These are phyloP conservation scores for Chrysoporthe deuterocubensis DNA, from an alignment of 2,329 filamentous ascomycete genomes.

Conservation along the genomic window DNA sequence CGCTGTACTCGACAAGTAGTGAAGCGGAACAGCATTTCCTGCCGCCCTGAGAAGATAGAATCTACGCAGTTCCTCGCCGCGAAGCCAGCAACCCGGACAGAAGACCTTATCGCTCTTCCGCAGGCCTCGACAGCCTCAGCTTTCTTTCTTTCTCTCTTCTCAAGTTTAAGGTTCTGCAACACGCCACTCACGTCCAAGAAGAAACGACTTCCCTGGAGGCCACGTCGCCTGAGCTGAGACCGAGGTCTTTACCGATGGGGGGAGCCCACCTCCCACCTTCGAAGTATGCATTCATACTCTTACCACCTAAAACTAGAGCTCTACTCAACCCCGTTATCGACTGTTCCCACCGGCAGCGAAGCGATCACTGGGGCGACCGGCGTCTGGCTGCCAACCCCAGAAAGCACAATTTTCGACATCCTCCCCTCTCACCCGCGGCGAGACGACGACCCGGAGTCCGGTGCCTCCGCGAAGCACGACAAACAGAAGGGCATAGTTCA, in stretches of 20 bases:
- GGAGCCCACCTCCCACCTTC: constrained; percentile 8
- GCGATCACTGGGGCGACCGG: constrained; percentile 27
- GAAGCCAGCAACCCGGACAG: background rate
- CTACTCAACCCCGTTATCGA: constrained; percentile 50
- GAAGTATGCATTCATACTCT: constrained; percentile 62
- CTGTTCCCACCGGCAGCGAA: constrained; percentile 25
- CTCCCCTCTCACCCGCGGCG: constrained; percentile 55
- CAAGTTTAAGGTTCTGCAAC: background rate
- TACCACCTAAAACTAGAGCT: constrained; percentile 72
- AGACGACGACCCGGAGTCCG: constrained; percentile 9
- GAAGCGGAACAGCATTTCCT: constrained; percentile 9
- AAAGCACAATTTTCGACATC: constrained; percentile 58
- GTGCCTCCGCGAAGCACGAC: constrained; percentile 20
- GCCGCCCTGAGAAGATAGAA: constrained; percentile 22
- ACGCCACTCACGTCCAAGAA: background rate
- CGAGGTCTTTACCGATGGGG: background rate
- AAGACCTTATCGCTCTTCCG: background rate
- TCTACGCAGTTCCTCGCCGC: background rate
- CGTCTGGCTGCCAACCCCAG: constrained; percentile 56
- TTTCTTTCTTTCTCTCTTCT: background rate
- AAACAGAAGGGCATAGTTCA: constrained; percentile 27
- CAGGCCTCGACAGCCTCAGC: background rate
- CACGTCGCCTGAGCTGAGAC: background rate
- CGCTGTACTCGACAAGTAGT: background rate
- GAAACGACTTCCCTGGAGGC: too few relatives aligned